These are phyloP conservation scores for Trifolium dubium DNA, from an alignment of 306 rosid genomes.

Conservation along the genomic window DNA sequence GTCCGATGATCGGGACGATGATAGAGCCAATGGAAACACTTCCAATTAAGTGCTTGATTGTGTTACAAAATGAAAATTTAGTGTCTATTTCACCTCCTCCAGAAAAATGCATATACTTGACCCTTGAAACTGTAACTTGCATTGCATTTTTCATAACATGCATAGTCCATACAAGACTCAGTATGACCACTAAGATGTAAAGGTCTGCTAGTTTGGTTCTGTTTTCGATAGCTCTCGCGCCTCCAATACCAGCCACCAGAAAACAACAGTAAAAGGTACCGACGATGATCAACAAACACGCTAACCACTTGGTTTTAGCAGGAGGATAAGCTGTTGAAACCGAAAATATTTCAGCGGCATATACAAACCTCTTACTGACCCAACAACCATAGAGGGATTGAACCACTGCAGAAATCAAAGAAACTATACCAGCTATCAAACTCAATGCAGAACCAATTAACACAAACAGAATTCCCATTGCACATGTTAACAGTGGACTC, in stretches of 20 bases:
- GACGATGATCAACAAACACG: constrained; percentile 31
- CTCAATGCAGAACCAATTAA: constrained; percentile 47
- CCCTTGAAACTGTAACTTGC: constrained; percentile 61
- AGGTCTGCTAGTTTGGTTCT: constrained; percentile 37
- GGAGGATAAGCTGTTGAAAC: constrained; percentile 58
- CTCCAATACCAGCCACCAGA: constrained; percentile 65
- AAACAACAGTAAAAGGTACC: constrained; percentile 60
- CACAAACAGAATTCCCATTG: constrained; percentile 54
- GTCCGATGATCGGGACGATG: constrained; percentile 51
- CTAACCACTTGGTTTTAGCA: constrained; percentile 39
- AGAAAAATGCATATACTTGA: constrained; percentile 56
- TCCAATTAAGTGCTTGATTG: constrained; percentile 57
- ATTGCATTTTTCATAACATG: constrained; percentile 68
- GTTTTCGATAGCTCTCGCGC: constrained; percentile 58
- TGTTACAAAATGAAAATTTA: constrained; percentile 49
- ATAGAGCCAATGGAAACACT: constrained; percentile 68
- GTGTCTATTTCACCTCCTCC: constrained; percentile 43
- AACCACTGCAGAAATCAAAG: constrained; percentile 51
- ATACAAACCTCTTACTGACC: constrained; percentile 60
- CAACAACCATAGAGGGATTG: constrained; percentile 74
- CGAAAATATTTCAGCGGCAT: constrained; percentile 51
- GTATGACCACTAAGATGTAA: constrained; percentile 56
- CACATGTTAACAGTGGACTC: constrained; percentile 58
- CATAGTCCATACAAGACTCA: constrained; percentile 81
- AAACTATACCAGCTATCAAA: constrained; percentile 53